phyloP scores from a whole-genome alignment of 805 yeast species.

The Metschnikowia santaceciliae region DNA sequence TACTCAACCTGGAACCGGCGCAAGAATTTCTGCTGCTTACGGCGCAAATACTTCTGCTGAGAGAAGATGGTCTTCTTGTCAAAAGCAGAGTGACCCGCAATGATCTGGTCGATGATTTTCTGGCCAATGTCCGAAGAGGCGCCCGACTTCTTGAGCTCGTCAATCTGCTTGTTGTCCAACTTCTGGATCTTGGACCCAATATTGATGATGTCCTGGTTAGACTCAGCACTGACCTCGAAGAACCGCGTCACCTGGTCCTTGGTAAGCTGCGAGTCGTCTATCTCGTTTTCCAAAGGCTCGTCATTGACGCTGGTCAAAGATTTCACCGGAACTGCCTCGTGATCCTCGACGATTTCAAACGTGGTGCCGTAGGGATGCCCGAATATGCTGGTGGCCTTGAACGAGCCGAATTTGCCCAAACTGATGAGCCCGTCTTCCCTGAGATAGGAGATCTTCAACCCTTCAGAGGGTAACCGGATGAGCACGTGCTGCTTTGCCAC shows the following conservation, averaged over 20 bases:
- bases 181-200: slow-evolving; percentile 70
- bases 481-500: slow-evolving; percentile 53
- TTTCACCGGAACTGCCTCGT: slow-evolving; percentile 46
- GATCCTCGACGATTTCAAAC: slow-evolving; percentile 71
- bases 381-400: slow-evolving; percentile 65
- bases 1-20: slow-evolving; percentile 81
- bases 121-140: slow-evolving; percentile 62
- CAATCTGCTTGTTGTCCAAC: slow-evolving; percentile 76
- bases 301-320: slow-evolving; percentile 26
- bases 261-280: slow-evolving; percentile 36
- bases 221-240: slow-evolving; percentile 48
- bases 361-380: slow-evolving; percentile 87
- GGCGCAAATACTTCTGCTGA: slow-evolving; percentile 84
- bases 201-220: slow-evolving; percentile 62
- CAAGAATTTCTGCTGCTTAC: slow-evolving; percentile 89
- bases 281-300: slow-evolving; percentile 15
- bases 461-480: slow-evolving; percentile 77
- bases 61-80: slow-evolving; percentile 85
- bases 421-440: slow-evolving; percentile 56
- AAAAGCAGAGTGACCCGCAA: slow-evolving; percentile 80
- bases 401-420: slow-evolving; percentile 90
- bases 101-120: slow-evolving; percentile 75
- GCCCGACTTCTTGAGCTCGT: slow-evolving; percentile 69
- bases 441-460: slow-evolving; percentile 67
- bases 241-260: slow-evolving; percentile 34